These are phyloP conservation scores for Orbilia brochopaga DNA, from an alignment of 2,329 filamentous ascomycete species.

Conservation along the genomic window DNA sequence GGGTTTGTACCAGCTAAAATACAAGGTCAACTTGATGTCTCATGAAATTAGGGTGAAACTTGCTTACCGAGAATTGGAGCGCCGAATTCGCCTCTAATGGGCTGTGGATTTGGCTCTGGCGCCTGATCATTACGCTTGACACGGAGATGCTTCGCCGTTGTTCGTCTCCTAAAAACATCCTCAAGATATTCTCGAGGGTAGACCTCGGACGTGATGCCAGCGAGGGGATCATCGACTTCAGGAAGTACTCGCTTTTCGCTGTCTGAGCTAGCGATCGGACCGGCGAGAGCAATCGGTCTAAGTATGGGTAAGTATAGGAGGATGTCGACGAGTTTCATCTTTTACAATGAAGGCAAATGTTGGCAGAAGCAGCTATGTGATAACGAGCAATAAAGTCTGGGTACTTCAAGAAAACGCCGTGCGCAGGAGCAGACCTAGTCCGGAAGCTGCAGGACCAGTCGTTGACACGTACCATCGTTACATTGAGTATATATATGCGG, in stretches of 20 bases:
- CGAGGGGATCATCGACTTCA: conserved; percentile 17
- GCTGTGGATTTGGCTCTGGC: conserved; percentile 21
- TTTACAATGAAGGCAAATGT: neutral
- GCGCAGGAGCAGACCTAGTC: neutral
- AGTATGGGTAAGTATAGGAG: conserved; percentile 17
- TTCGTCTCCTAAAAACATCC: conserved; percentile 31
- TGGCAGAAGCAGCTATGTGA: neutral
- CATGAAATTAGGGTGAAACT: too few relatives aligned
- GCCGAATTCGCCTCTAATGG: conserved; percentile 57
- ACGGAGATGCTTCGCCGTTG: conserved; percentile 43
- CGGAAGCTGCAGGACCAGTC: neutral
- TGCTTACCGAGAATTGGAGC: conserved; percentile 65
- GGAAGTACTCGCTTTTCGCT: conserved; percentile 26
- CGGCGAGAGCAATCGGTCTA: conserved; percentile 6
- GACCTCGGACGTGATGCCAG: conserved; percentile 35
- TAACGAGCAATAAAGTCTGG: too few relatives aligned
- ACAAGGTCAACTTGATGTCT: neutral
- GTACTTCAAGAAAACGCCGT: too few relatives aligned
- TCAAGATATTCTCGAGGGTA: conserved; percentile 46
- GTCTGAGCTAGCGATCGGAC: conserved; percentile 9
- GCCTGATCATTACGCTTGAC: conserved; percentile 30
- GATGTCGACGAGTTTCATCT: conserved; percentile 25
- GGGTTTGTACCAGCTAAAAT: conserved; percentile 68
- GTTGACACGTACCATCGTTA: conserved; percentile 22
- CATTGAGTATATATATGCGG: conserved; percentile 21